Base-by-base conservation (phyloP, 176 grass and related monocot species). In the Oryza brachyantha region DNA sequence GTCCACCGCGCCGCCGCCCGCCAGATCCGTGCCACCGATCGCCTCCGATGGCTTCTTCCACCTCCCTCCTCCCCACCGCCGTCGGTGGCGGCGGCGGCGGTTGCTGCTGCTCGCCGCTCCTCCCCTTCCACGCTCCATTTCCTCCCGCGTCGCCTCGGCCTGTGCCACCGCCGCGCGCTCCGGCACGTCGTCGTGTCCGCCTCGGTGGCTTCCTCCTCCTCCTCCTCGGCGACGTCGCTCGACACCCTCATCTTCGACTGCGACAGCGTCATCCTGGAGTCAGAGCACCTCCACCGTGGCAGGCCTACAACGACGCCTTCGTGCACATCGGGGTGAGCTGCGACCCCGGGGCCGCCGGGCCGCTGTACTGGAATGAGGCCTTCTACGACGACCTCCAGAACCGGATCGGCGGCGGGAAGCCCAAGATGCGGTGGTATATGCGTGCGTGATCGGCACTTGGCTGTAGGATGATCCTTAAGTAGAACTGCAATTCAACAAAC, bases 271-370 rank as follows among this genome's bases (percentile, higher is more conserved):
- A 94, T 94, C 70, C 87, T 98, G 50, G 92, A 98, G 62, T 98
- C 95, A n/a, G 95, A 98, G 90, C 59, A 98, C 87, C 95, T 98
- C 81, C 95, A 98, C 73, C 90, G n/a, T n/a, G 83, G 48, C 90
- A 89, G 84, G 95, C 95, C 25, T 98, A 98, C 90, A 98, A 98
- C 70, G 90, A 98, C 27, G 90, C 95, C 27, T 98, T 98, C 84
- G 81, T 77, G 1, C 87, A 94, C 69, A 94, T 98, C 71, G 79
- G 50, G 13, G 90, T 98, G 75, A 85, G 77, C 66, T 93, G 92
- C 85, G 87, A 80, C 27, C 69, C 80, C 19, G 75, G 55, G 25
- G 79, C 87, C n/a, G 43, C 69, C 22, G 72, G 61, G 48, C 52
- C 83, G 35, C 92, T 98, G 37, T 68, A 72, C 78, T 98, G 95